These are phyloP conservation scores for Didymella glomerata DNA, from an alignment of 2,329 filamentous ascomycete species.

Conservation along the genomic window DNA sequence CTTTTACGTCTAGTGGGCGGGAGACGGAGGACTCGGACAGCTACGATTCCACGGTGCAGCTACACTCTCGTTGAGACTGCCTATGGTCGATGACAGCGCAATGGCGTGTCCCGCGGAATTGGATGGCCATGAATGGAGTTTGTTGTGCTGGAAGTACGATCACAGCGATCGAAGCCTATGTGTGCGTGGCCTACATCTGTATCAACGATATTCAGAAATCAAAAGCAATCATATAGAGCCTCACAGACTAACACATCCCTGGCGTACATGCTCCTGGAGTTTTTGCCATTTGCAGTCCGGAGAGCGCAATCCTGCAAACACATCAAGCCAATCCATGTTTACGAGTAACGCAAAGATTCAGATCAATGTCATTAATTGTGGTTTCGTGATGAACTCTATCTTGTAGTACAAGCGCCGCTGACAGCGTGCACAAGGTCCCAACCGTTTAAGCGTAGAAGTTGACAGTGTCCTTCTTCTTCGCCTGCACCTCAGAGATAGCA, in stretches of 20 bases:
- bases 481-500: conserved; percentile 89
- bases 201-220: conserved; percentile 7
- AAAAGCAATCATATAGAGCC: background rate
- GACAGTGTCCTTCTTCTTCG: conserved; percentile 87
- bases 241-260: background rate
- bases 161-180: background rate
- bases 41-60: background rate
- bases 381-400: conserved; percentile 36
- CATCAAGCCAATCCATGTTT: background rate
- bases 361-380: conserved; percentile 19
- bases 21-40: background rate
- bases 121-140: background rate
- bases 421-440: conserved; percentile 36
- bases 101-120: background rate
- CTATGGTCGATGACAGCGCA: background rate
- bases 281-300: background rate
- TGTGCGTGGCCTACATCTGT: conserved; percentile 5
- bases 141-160: background rate
- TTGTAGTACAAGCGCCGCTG: conserved; percentile 46
- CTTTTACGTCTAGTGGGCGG: background rate
- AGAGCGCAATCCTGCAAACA: background rate
- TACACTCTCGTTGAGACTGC: background rate
- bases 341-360: background rate
- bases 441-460: conserved; percentile 52
- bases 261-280: background rate